Evolutionary conservation across 495 filamentous ascomycete species (phyloP).

Genomic region (Podospora fimiseda): DNA sequence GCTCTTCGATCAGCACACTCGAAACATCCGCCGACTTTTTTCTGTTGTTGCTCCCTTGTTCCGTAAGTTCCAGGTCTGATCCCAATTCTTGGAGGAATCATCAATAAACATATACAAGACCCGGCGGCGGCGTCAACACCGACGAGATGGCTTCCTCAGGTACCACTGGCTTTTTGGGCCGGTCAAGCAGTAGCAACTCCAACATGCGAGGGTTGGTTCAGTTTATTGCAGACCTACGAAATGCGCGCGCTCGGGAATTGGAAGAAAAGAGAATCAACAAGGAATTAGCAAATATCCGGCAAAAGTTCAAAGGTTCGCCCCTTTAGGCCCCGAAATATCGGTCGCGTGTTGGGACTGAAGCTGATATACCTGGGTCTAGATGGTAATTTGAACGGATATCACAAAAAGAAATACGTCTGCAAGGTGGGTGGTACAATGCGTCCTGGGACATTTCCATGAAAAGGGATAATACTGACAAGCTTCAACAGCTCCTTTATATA

Average conservation of each 20-base stretch:
- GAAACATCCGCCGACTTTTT: not conserved
- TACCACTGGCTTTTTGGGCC: conserved; percentile 53
- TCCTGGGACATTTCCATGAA: not conserved
- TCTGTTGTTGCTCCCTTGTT: not conserved
- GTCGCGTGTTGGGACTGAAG: not conserved
- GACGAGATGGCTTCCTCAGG: conserved; percentile 48
- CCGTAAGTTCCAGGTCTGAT: not conserved
- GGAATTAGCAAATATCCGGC: conserved; percentile 93
- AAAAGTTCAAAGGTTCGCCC: conserved; percentile 68
- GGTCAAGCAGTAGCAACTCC: conserved; percentile 54
- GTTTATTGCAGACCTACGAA: conserved; percentile 96
- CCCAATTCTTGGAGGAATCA: too few species aligned
- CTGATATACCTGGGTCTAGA: conserved; percentile 44
- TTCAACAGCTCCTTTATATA: conserved; percentile 79
- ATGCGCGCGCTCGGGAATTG: conserved; percentile 88
- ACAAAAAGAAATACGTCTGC: conserved; percentile 99
- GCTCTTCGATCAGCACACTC: not conserved
- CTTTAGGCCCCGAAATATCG: not conserved
- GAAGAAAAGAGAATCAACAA: conserved; percentile 99
- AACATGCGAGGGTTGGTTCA: conserved; percentile 87
- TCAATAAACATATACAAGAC: too few species aligned
- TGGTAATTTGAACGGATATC: conserved; percentile 86
- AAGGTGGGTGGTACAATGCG: conserved; percentile 70
- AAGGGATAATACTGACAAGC: conserved; percentile 2
- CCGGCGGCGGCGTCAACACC: not conserved